phyloP scores from a whole-genome alignment of 2,329 filamentous ascomycete genomes.

The Stagonosporopsis cucurbitacearum region DNA sequence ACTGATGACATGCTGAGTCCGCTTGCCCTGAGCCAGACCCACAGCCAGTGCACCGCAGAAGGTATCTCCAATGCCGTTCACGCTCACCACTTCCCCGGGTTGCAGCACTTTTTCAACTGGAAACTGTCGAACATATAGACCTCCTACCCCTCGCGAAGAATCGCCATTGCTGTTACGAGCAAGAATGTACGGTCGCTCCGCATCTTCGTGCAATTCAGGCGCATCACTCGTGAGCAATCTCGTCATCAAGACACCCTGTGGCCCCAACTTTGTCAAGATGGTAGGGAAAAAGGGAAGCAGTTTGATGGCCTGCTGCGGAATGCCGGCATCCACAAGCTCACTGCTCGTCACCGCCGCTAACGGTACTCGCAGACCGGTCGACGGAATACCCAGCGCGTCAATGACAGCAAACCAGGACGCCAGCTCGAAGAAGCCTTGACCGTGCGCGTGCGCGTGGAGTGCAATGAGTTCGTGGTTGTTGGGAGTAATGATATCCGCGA shows the following conservation, averaged over 20 bases:
- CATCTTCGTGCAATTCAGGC: slow-evolving; percentile 66
- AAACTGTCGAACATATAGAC: slow-evolving; percentile 80
- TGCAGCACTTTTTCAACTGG: slow-evolving; percentile 68
- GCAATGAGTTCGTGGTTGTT: slow-evolving; percentile 82
- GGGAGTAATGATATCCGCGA: slow-evolving; percentile 79
- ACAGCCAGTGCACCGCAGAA: slow-evolving; percentile 87
- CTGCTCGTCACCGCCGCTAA: slow-evolving; percentile 72
- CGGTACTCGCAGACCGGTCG: slow-evolving; percentile 71
- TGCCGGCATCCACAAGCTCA: slow-evolving; percentile 75
- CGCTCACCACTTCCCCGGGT: slow-evolving; percentile 74
- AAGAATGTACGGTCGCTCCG: slow-evolving; percentile 73
- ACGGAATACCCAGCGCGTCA: slow-evolving; percentile 77
- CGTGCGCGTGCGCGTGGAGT: slow-evolving; percentile 75
- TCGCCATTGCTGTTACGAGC: slow-evolving; percentile 61
- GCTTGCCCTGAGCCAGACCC: slow-evolving; percentile 67
- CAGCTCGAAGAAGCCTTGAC: slow-evolving; percentile 71
- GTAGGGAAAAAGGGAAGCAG: slow-evolving; percentile 87
- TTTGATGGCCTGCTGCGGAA: slow-evolving; percentile 83
- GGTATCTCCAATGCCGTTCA: slow-evolving; percentile 94
- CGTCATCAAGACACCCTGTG: slow-evolving; percentile 76
- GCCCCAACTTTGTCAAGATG: slow-evolving; percentile 83
- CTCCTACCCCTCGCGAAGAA: slow-evolving; percentile 61
- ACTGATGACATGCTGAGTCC: slow-evolving; percentile 69
- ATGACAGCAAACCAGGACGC: slow-evolving; percentile 80
- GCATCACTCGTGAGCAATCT: slow-evolving; percentile 73